A percentile compares a stretch with the other conserved stretches of the same genome.
phyloP scores from a whole-genome alignment of 2,329 filamentous ascomycete species.

The Cladosporium austrohemisphaericum region DNA sequence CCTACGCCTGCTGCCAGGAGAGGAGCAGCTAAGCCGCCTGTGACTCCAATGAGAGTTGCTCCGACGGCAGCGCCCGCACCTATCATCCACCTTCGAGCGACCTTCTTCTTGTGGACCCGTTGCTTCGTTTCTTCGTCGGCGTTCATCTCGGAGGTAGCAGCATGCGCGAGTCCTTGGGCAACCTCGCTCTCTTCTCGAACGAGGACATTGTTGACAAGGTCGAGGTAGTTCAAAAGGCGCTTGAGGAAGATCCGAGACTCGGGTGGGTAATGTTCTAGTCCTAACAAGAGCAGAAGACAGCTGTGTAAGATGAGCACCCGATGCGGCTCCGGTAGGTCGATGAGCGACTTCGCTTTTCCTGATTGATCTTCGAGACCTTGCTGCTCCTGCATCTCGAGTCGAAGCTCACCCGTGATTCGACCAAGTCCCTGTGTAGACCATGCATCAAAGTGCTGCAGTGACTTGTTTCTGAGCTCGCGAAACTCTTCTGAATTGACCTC shows the following conservation, averaged over 20 bases:
- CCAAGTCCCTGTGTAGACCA: background rate
- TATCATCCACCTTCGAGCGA: slow-evolving; percentile 66
- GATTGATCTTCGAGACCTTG: background rate
- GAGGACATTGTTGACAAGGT: background rate
- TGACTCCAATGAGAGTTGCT: slow-evolving; percentile 72
- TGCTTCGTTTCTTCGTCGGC: background rate
- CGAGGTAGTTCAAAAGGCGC: background rate
- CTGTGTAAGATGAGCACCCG: background rate
- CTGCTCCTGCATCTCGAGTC: background rate
- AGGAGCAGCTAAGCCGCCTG: slow-evolving; percentile 68
- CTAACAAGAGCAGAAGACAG: background rate
- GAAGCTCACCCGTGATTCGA: background rate
- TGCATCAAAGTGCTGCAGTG: background rate
- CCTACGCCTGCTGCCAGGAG: slow-evolving; percentile 72
- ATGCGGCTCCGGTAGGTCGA: background rate
- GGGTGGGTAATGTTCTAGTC: background rate
- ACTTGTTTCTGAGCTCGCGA: background rate
- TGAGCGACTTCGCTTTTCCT: background rate
- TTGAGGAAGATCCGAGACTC: background rate
- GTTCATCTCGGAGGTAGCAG: background rate
- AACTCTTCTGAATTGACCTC: background rate
- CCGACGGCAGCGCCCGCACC: slow-evolving; percentile 78
- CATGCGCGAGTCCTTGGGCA: background rate
- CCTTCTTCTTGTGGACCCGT: background rate
- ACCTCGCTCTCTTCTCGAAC: background rate